These are phyloP conservation scores for Calonectria crousiana DNA, from an alignment of 2,329 filamentous ascomycete genomes.

Conservation along the genomic window DNA sequence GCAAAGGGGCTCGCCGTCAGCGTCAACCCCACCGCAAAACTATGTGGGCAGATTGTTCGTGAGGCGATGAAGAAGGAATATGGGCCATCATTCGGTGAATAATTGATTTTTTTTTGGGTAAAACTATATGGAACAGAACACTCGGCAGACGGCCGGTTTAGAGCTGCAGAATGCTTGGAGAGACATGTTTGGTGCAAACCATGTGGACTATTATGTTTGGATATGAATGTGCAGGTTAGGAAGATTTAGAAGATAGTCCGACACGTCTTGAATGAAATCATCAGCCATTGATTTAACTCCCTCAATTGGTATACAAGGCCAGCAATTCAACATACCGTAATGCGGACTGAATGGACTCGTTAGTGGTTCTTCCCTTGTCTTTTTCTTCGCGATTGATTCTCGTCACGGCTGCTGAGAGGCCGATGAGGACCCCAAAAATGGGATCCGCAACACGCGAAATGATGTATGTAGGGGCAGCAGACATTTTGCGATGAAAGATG, in stretches of 20 bases:
- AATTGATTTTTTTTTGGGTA: conserved; percentile 31
- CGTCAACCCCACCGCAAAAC: conserved; percentile 76
- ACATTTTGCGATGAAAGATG: conserved; percentile 53
- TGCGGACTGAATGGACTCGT: conserved; percentile 62
- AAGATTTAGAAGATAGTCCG: conserved; percentile 42
- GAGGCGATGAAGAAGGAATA: conserved; percentile 79
- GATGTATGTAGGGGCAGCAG: conserved; percentile 66
- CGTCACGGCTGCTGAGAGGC: conserved; percentile 65
- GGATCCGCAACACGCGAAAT: conserved; percentile 71
- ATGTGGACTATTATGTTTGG: neutral
- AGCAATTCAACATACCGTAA: conserved; percentile 51
- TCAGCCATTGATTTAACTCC: conserved; percentile 21
- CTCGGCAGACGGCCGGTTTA: neutral
- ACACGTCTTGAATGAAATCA: conserved; percentile 43
- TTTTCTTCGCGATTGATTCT: conserved; percentile 72
- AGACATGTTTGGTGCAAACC: neutral
- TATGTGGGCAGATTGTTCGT: conserved; percentile 77
- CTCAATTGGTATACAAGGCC: neutral
- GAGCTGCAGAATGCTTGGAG: neutral
- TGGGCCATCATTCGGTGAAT: conserved; percentile 61
- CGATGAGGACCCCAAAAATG: conserved; percentile 69
- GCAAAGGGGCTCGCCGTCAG: conserved; percentile 73
- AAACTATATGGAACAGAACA: conserved; percentile 25
- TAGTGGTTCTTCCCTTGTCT: conserved; percentile 65
- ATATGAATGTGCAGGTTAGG: conserved; percentile 22